Evolutionary conservation across 2,329 filamentous ascomycete species (phyloP).

Genomic region (Coleophoma crateriformis): DNA sequence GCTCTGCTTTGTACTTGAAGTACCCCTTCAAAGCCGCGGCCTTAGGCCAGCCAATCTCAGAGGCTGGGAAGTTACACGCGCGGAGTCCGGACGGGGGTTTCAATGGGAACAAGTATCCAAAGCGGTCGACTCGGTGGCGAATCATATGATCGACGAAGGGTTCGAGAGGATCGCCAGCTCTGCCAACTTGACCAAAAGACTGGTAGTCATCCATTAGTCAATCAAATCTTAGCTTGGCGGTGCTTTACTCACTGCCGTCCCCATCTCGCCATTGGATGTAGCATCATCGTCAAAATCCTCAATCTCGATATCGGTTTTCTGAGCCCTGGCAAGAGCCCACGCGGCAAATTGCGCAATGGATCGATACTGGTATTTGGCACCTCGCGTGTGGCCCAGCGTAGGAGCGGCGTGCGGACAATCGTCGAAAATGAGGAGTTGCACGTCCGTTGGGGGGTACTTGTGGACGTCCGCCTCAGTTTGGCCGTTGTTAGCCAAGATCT

Average conservation of each 20-base stretch:
- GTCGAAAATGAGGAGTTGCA: constrained; percentile 92
- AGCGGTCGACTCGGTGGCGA: constrained; percentile 71
- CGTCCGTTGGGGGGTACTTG: constrained; percentile 74
- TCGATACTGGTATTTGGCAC: constrained; percentile 90
- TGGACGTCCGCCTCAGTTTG: constrained; percentile 42
- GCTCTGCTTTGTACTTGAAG: constrained; percentile 63
- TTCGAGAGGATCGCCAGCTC: constrained; percentile 75
- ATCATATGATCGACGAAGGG: constrained; percentile 82
- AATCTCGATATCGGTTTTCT: constrained; percentile 71
- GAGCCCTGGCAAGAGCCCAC: constrained; percentile 78
- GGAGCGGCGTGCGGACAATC: constrained; percentile 85
- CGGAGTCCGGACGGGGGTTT: constrained; percentile 55
- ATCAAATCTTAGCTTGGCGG: too few relatives aligned
- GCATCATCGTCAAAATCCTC: constrained; percentile 47
- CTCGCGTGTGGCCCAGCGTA: constrained; percentile 82
- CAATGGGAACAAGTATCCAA: constrained; percentile 67
- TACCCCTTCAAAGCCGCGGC: constrained; percentile 73
- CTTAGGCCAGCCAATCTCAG: constrained; percentile 72
- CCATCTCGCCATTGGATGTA: constrained; percentile 21
- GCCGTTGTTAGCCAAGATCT: constrained; percentile 53
- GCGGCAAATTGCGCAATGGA: constrained; percentile 86
- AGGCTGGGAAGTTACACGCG: constrained; percentile 54
- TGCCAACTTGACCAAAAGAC: constrained; percentile 49
- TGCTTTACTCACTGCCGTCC: too few relatives aligned
- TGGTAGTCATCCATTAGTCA: too few relatives aligned